Evolutionary conservation across 768 basidiomycete genomes (phyloP).

Genomic region (Tricholoma furcatifolium): DNA sequence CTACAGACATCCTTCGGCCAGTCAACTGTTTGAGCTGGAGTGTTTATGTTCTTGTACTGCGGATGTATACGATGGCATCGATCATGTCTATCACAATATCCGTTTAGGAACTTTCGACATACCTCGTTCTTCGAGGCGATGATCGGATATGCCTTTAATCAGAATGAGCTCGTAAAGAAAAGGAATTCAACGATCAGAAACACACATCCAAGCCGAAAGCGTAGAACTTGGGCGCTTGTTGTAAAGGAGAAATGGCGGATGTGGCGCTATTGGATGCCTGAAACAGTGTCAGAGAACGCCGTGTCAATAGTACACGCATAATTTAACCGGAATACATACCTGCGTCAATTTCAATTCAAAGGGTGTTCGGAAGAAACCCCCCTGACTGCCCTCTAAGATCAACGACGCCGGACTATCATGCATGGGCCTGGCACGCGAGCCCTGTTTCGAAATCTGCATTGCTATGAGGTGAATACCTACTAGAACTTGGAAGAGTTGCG

Average conservation of each 20-base stretch:
- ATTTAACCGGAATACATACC: not conserved
- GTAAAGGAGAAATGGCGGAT: not conserved
- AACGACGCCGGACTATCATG: not conserved
- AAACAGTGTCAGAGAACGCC: not conserved
- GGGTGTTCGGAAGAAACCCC: not conserved
- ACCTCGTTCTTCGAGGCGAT: slow-evolving; percentile 18
- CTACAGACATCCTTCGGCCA: too few relatives aligned
- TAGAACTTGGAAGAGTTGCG: not conserved
- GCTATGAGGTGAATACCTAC: not conserved
- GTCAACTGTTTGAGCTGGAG: too few relatives aligned
- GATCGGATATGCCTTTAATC: slow-evolving; percentile 28
- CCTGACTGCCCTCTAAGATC: not conserved
- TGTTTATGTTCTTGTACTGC: not conserved
- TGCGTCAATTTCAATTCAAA: not conserved
- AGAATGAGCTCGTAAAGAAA: not conserved
- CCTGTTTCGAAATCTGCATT: not conserved
- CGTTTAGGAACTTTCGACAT: slow-evolving; percentile 8
- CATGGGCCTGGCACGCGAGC: not conserved
- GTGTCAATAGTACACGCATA: not conserved
- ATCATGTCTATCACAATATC: not conserved
- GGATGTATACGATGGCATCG: slow-evolving; percentile 13
- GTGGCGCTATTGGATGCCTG: not conserved
- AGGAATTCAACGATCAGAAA: too few relatives aligned
- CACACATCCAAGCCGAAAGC: slow-evolving; percentile 17
- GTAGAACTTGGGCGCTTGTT: not conserved